A percentile compares a stretch with the other conserved stretches of the same genome.
These are phyloP conservation scores for Friedmanniomyces simplex DNA, from an alignment of 495 filamentous ascomycete genomes.

Conservation along the genomic window DNA sequence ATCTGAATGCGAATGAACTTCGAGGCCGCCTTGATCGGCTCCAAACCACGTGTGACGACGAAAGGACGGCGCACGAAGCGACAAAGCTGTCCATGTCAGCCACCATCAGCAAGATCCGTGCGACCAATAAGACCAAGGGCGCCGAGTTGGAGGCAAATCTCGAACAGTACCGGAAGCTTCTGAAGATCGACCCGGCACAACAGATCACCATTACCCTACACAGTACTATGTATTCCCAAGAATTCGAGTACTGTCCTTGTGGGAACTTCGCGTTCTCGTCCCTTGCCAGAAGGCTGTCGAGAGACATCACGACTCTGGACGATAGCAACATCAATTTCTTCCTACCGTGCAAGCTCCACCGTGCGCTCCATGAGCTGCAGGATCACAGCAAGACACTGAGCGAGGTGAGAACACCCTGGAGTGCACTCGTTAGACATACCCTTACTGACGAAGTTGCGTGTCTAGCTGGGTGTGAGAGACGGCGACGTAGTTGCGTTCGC, in stretches of 20 bases:
- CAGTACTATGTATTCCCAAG: neutral
- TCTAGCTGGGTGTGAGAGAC: neutral
- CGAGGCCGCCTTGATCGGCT: neutral
- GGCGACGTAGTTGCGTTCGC: neutral
- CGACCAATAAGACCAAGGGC: neutral
- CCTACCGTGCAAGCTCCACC: neutral
- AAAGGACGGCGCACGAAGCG: neutral
- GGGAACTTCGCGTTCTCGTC: neutral
- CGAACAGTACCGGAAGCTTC: neutral
- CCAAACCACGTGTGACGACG: neutral
- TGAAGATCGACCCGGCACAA: neutral
- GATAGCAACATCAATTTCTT: neutral
- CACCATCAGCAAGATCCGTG: neutral
- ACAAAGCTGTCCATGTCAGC: neutral
- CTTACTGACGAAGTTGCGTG: no score
- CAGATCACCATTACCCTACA: no score
- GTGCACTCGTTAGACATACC: no score
- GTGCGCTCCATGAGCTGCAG: neutral
- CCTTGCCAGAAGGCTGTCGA: neutral
- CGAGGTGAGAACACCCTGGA: no score
- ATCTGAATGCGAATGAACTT: no score
- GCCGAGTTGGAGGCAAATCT: neutral
- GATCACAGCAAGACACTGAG: neutral
- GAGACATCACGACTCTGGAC: neutral
- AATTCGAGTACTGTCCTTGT: neutral